Conservation (phyloP, 148 eudicot genomes). For the Fagopyrum esculentum region DNA sequence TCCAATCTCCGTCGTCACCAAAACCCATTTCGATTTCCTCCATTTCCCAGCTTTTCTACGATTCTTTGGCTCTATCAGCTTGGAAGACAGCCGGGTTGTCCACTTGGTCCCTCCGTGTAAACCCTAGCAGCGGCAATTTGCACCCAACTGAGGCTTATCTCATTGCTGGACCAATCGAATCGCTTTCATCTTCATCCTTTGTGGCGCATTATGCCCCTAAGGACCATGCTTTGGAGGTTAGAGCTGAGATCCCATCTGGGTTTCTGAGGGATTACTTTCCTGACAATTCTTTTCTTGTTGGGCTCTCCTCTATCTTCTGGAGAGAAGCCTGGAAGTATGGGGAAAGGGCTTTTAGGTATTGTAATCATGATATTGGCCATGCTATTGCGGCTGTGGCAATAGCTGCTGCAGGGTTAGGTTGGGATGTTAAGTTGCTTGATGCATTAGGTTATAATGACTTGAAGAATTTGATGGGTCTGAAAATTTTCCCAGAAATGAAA, state of each 20-base stretch:
- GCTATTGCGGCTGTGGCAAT: conserved; percentile 71
- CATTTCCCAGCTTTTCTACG: conserved; percentile 60
- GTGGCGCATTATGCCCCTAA: conserved; percentile 90
- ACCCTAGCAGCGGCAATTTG: conserved; percentile 92
- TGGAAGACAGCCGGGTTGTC: conserved; percentile 79
- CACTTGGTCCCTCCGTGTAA: conserved; percentile 83
- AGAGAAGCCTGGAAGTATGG: conserved; percentile 98
- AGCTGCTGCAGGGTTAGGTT: conserved; percentile 81
- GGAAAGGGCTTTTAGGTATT: conserved; percentile 89
- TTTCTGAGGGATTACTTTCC: conserved; percentile 43
- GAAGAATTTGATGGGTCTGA: conserved; percentile 69
- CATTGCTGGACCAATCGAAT: conserved; percentile 51
- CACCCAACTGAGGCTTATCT: conserved; percentile 92
- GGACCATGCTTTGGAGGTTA: conserved; percentile 75
- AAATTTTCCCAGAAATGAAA: conserved; percentile 21
- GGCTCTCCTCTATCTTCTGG: conserved; percentile 83
- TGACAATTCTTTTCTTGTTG: conserved; percentile 54
- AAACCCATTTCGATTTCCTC: conserved; percentile 45
- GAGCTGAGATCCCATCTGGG: conserved; percentile 44
- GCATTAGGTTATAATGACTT: conserved; percentile 64
- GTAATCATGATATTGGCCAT: conserved; percentile 94
- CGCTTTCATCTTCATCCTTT: conserved; percentile 38
- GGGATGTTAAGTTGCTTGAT: conserved; percentile 92
- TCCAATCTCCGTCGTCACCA: conserved; percentile 44
- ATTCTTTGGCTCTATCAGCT: conserved; percentile 83